Conservation (phyloP, 768 basidiomycete species). For the Amanita phalloides region DNA sequence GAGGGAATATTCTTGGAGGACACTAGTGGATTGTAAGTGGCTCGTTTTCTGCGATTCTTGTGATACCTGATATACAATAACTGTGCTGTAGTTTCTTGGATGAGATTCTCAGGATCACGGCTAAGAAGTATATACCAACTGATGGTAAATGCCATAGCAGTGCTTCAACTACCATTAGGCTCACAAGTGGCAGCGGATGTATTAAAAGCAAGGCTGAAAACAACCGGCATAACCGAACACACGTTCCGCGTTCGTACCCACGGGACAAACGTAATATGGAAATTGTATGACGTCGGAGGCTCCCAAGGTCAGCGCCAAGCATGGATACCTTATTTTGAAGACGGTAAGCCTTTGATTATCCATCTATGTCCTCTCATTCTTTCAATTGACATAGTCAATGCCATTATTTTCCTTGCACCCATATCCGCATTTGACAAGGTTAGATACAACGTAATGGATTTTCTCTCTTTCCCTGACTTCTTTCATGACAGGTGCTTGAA, state of each 20-base stretch:
- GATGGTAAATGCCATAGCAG: slow-evolving; percentile 36
- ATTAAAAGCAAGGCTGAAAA: slow-evolving; percentile 73
- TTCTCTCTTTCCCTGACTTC: slow-evolving; percentile 4
- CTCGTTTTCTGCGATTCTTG: slow-evolving; percentile 5
- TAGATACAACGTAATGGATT: slow-evolving; percentile 7
- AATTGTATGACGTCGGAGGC: slow-evolving; percentile 81
- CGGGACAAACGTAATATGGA: slow-evolving; percentile 54
- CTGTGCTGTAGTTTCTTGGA: slow-evolving; percentile 53
- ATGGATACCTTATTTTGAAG: slow-evolving; percentile 85
- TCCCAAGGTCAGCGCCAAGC: slow-evolving; percentile 73
- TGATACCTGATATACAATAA: slow-evolving; percentile 2
- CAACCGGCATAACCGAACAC: slow-evolving; percentile 73
- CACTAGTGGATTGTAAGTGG: slow-evolving; percentile 73
- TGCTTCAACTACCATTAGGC: neutral
- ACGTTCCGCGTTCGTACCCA: slow-evolving; percentile 57
- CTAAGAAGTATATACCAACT: slow-evolving; percentile 73
- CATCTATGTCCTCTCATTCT: neutral
- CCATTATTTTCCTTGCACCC: slow-evolving; percentile 82
- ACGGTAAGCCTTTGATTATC: slow-evolving; percentile 36
- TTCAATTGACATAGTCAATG: slow-evolving; percentile 46
- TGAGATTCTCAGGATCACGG: slow-evolving; percentile 71
- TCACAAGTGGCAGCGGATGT: slow-evolving; percentile 45
- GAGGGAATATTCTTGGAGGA: slow-evolving; percentile 65
- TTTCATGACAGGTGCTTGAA: slow-evolving; percentile 37
- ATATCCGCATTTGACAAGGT: slow-evolving; percentile 82